Conservation (phyloP, 805 yeast genomes). For the Cyberlindnera subsufficiens region DNA sequence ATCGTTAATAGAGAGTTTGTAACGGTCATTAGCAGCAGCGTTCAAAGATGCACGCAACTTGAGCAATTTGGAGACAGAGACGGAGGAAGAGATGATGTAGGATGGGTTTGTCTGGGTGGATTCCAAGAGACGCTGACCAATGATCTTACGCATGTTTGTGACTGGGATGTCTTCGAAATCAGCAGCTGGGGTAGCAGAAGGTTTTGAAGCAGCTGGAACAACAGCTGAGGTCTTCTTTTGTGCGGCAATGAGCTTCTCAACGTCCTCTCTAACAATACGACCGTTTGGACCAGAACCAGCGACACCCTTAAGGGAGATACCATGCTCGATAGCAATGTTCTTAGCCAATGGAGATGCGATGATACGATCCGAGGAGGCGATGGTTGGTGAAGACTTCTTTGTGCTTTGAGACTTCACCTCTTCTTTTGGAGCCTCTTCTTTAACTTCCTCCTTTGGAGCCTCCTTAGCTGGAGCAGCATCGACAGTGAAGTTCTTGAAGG, state of each 20-base stretch:
- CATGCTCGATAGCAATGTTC: constrained; percentile 86
- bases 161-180: constrained; percentile 79
- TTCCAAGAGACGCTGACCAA: constrained; percentile 80
- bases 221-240: constrained; percentile 36
- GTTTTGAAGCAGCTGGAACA: constrained; percentile 32
- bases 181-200: constrained; percentile 44
- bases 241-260: constrained; percentile 59
- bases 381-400: constrained; percentile 10
- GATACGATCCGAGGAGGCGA: constrained; percentile 55
- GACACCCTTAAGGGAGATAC: constrained; percentile 77
- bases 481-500: constrained; percentile 81
- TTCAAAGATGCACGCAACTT: constrained; percentile 90
- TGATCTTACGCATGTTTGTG: constrained; percentile 88
- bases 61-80: constrained; percentile 83
- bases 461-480: constrained; percentile 42
- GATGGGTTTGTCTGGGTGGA: constrained; percentile 88
- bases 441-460: constrained; percentile 13
- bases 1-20: constrained; percentile 91
- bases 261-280: constrained; percentile 87
- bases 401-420: constrained; percentile 25
- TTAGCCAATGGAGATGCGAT: constrained; percentile 95
- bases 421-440: constrained; percentile 19
- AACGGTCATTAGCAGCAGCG: constrained; percentile 76
- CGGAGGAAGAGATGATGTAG: constrained; percentile 82
- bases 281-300: constrained; percentile 95